A percentile compares a stretch with the other conserved stretches of the same genome.
phyloP scores from a whole-genome alignment of 352 stramenopile genomes.

The Phytophthora aleatoria region DNA sequence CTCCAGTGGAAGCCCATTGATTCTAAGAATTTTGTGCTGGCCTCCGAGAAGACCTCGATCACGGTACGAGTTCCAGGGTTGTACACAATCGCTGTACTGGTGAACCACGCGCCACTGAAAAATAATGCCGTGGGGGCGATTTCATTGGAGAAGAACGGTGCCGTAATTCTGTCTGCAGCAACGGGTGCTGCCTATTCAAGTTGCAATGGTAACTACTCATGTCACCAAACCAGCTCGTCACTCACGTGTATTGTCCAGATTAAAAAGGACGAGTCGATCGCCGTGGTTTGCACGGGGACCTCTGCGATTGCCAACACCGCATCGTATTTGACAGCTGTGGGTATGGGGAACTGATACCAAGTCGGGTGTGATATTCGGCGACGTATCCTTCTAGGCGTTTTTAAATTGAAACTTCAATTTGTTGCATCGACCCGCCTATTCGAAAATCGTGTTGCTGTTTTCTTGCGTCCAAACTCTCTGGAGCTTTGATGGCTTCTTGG shows the following conservation, averaged over 20 bases:
- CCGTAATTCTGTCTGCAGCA: constrained; percentile 1
- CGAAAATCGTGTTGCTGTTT: no score
- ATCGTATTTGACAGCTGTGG: constrained; percentile 18
- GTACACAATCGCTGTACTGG: constrained; percentile 14
- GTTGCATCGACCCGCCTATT: no score
- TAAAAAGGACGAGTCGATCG: neutral
- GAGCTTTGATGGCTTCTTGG: no score
- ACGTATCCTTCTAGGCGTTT: no score
- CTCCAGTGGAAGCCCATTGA: constrained; percentile 1
- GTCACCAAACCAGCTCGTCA: neutral
- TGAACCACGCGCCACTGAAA: constrained; percentile 7
- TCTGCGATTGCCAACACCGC: neutral
- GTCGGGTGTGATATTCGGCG: neutral
- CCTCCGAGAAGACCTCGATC: neutral
- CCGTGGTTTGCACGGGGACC: constrained; percentile 2
- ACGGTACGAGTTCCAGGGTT: neutral
- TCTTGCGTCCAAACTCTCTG: no score
- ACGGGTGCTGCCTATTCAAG: neutral
- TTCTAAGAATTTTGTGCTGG: constrained; percentile 8
- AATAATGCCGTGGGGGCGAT: neutral
- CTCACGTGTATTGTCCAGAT: constrained; percentile 10
- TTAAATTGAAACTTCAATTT: no score
- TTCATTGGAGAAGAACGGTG: constrained; percentile 7
- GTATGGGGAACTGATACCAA: constrained; percentile 5
- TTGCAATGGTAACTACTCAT: neutral